These are phyloP conservation scores for Trebouxia sp. DNA, from an alignment of 139 green algal species.

Conservation along the genomic window DNA sequence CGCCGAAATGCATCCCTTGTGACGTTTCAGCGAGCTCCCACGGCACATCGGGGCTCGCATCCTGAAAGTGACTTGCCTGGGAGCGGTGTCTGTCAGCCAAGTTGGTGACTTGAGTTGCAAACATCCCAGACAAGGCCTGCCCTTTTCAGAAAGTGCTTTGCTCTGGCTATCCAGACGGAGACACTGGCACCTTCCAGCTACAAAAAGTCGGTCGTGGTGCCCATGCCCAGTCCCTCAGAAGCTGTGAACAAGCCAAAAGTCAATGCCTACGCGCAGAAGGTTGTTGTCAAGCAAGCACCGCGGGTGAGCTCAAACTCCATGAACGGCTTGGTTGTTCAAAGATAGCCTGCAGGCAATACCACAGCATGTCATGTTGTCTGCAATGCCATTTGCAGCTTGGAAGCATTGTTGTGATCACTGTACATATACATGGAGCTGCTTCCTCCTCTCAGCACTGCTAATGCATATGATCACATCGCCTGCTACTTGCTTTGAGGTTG, in stretches of 20 bases:
- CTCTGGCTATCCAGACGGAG: background rate
- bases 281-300: constrained; percentile 8
- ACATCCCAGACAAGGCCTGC: too few species aligned
- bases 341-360: too few species aligned
- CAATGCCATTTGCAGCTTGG: background rate
- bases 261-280: constrained; percentile 7
- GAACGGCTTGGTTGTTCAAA: too few species aligned
- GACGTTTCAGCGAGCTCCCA: too few species aligned
- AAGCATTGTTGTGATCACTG: background rate
- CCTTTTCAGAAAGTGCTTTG: background rate
- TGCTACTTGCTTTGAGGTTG: too few species aligned
- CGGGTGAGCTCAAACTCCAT: background rate
- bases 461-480: too few species aligned
- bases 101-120: too few species aligned
- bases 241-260: background rate
- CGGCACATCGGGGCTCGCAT: too few species aligned
- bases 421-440: too few species aligned
- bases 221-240: constrained; percentile 7
- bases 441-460: background rate
- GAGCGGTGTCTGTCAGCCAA: background rate
- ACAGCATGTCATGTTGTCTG: too few species aligned
- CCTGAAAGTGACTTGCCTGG: too few species aligned
- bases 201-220: constrained; percentile 20
- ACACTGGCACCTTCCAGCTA: constrained; percentile 21
- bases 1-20: too few species aligned